phyloP scores from a whole-genome alignment of 495 filamentous ascomycete genomes.

The Podospora sp. region DNA sequence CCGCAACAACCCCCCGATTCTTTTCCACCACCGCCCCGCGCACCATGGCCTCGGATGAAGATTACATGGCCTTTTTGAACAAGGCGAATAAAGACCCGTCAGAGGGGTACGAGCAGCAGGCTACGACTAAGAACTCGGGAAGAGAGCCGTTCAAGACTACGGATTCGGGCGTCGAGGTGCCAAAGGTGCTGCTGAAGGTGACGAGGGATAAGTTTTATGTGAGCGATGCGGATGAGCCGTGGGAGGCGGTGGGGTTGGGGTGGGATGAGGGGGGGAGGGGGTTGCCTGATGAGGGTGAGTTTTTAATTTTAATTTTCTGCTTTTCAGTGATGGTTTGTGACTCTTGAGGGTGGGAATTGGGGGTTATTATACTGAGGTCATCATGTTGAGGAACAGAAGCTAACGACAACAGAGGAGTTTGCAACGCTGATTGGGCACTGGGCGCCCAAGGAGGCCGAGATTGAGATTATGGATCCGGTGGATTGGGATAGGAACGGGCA shows the following conservation, averaged over 20 bases:
- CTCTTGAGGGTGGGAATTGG: not conserved
- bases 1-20: not conserved
- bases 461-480: constrained; percentile 55
- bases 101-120: constrained; percentile 39
- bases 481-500: constrained; percentile 65
- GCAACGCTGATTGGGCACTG: constrained; percentile 58
- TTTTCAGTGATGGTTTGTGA: not conserved
- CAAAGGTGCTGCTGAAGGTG: constrained; percentile 47
- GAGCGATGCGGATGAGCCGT: constrained; percentile 84
- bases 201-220: constrained; percentile 65
- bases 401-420: constrained; percentile 53
- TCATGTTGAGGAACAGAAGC: not conserved
- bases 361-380: not conserved
- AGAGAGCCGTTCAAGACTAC: constrained; percentile 51
- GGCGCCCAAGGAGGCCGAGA: constrained; percentile 49
- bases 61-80: constrained; percentile 78
- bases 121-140: not conserved
- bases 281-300: constrained; percentile 65
- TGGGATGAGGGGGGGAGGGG: constrained; percentile 54
- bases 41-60: constrained; percentile 75
- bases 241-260: constrained; percentile 69
- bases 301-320: constrained; percentile 21
- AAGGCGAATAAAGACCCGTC: constrained; percentile 76
- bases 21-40: constrained; percentile 1
- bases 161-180: constrained; percentile 55